Evolutionary conservation across 805 yeast genomes (phyloP).

Genomic region (Saturnispora gosingensis): DNA sequence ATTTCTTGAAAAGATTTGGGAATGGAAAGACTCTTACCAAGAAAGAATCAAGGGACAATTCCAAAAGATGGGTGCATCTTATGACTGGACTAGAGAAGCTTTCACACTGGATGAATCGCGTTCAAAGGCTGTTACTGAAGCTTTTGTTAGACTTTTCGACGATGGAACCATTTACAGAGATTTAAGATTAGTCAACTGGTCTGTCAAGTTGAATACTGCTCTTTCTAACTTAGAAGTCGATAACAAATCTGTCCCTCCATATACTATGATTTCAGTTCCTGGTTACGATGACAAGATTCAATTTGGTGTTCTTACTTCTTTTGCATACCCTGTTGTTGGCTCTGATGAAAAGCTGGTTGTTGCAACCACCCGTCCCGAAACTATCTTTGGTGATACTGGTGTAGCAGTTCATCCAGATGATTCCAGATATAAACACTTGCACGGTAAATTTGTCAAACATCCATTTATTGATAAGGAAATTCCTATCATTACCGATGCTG

Average conservation of each 20-base stretch:
- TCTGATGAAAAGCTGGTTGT: constrained; percentile 82
- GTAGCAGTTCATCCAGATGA: constrained; percentile 97
- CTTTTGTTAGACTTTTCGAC: constrained; percentile 84
- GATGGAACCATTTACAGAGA: constrained; percentile 96
- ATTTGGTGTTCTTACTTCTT: constrained; percentile 95
- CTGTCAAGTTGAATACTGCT: constrained; percentile 88
- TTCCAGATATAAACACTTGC: constrained; percentile 84
- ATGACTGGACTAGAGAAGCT: constrained; percentile 92
- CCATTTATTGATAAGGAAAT: constrained; percentile 80
- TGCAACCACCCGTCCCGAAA: constrained; percentile 99
- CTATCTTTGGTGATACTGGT: constrained; percentile 95
- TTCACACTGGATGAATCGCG: constrained; percentile 81
- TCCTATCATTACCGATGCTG: constrained; percentile 83
- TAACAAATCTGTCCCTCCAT: constrained; percentile 79
- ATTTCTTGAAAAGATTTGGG: constrained; percentile 87
- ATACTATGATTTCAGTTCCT: constrained; percentile 75
- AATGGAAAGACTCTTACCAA: constrained; percentile 96
- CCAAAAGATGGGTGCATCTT: constrained; percentile 86
- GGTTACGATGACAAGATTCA: constrained; percentile 85
- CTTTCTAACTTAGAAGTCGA: constrained; percentile 94
- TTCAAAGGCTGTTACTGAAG: constrained; percentile 76
- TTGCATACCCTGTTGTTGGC: constrained; percentile 80
- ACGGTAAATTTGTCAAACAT: constrained; percentile 85
- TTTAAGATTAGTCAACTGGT: constrained; percentile 90
- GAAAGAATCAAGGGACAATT: constrained; percentile 76